Conservation (phyloP, 495 filamentous ascomycete species). For the Aspergillus nidulans region DNA sequence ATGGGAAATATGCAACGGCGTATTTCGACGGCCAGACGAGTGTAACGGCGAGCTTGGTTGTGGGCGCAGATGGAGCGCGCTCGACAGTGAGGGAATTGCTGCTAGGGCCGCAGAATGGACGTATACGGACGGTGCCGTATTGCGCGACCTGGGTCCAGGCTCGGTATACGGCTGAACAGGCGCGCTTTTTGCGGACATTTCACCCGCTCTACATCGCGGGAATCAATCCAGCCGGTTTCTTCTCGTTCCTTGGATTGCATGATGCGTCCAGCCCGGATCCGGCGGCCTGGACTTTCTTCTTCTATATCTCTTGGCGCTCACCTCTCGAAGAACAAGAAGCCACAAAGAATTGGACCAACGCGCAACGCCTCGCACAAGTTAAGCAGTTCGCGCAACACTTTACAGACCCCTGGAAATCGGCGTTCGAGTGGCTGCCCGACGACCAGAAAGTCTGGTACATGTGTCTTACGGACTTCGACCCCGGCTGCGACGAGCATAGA, state of each 20-base stretch:
- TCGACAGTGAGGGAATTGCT: conserved; percentile 36
- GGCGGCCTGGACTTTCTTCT: conserved; percentile 41
- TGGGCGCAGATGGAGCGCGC: conserved; percentile 47
- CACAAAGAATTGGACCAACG: conserved; percentile 17
- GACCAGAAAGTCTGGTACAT: conserved; percentile 27
- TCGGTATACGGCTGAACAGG: conserved; percentile 28
- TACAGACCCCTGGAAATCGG: conserved; percentile 19
- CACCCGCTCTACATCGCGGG: conserved; percentile 23
- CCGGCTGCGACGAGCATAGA: conserved; percentile 8
- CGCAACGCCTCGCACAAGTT: conserved; percentile 19
- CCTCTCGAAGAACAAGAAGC: conserved; percentile 26
- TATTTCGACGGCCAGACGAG: conserved; percentile 18
- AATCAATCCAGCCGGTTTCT: conserved; percentile 18
- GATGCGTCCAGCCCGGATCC: conserved; percentile 37
- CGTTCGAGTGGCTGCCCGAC: conserved; percentile 18
- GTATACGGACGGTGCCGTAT: conserved; percentile 22
- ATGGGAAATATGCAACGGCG: conserved; percentile 20
- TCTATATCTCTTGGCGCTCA: conserved; percentile 29
- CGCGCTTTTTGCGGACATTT: conserved; percentile 25
- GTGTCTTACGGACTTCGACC: conserved; percentile 23
- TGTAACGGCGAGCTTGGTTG: conserved; percentile 21
- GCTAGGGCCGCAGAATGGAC: conserved; percentile 30
- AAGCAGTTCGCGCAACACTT: conserved; percentile 16
- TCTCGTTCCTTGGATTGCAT: conserved; percentile 27
- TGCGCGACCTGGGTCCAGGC: conserved; percentile 32